Base-by-base conservation (phyloP, 1,284 basidiomycete species). In the Salmacisia buchloeana region DNA sequence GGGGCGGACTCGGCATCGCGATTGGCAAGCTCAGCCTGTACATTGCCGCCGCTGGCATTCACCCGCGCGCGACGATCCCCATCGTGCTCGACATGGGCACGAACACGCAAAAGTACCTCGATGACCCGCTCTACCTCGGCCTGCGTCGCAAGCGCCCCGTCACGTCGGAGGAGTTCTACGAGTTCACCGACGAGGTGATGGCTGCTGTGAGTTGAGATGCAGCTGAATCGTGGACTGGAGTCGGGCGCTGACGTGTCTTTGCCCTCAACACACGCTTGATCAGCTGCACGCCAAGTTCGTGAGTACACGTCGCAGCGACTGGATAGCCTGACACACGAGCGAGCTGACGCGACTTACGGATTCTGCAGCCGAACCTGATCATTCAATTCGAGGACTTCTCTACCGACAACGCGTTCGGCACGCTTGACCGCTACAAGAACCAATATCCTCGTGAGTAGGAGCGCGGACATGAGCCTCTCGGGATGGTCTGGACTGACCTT, bases 181-280 rank as follows among this genome's bases (percentile, higher is more conserved):
- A 85, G 65, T 93, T 96, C 80, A 90, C 96, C 87, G 91, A 94
- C 76, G 89, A 91, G 78, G 93, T 96, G 81, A 93, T 96, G 91
- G 80, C 83, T 33, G 91, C 90, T 76, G 89, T 92, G 83, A 59
- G 56, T 54, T 9, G 23, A 13, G 34, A 3, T 12, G 34, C 34
- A 21, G 7, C 21, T 39, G 45, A n/a, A 25, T 23, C 10, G 38
- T 58, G n/a, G n/a, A n/a, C n/a, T n/a, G n/a, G n/a, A n/a, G n/a
- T n/a, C n/a, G 9, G 21, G 29, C 52, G 2, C 18, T 25, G 1
- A 10, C 54, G 4, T 35, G 4, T 29, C 5, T n/a, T 34, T n/a
- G 25, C 2, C 7, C 3, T 38, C 10, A n/a, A n/a, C n/a, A n/a
- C n/a, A n/a, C n/a, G 7, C 34, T 7, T 29, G 46, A 6, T 10